phyloP scores from a whole-genome alignment of 192 early-diverging fungal species.

The Coemansia sp. region DNA sequence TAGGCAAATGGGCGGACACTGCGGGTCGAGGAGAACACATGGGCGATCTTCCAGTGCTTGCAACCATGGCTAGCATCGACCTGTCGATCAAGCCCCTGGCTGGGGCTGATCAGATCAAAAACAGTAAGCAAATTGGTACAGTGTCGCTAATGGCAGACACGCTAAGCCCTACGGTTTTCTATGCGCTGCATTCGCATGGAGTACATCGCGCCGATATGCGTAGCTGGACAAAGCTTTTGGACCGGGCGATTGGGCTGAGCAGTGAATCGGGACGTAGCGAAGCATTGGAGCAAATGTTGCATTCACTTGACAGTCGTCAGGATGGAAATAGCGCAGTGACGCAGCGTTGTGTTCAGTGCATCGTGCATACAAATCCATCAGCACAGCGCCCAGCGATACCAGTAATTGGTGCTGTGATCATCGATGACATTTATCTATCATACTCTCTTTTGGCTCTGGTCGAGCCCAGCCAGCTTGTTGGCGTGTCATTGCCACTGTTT shows the following conservation, averaged over 20 bases:
- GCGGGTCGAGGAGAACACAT: conserved; percentile 2
- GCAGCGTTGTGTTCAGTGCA: conserved; percentile 36
- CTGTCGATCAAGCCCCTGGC: conserved; percentile 37
- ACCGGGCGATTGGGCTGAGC: conserved; percentile 28
- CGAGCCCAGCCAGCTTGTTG: conserved; percentile 57
- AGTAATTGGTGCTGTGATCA: conserved; percentile 59
- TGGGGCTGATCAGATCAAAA: conserved; percentile 1
- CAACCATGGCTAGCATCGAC: conserved; percentile 58
- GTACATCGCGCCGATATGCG: conserved; percentile 64
- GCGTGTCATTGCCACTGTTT: conserved; percentile 50
- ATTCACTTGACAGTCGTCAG: conserved; percentile 21
- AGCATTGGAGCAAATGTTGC: conserved; percentile 32
- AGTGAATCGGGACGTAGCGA: conserved; percentile 16
- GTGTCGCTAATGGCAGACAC: conserved; percentile 61
- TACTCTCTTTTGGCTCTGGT: conserved; percentile 66
- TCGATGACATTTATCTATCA: conserved; percentile 70
- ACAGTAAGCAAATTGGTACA: conserved; percentile 19
- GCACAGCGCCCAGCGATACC: conserved; percentile 25
- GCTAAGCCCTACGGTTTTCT: conserved; percentile 63
- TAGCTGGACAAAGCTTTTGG: conserved; percentile 54
- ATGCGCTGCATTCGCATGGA: conserved; percentile 67
- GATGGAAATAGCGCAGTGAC: conserved; percentile 15
- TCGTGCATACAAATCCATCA: conserved; percentile 39
- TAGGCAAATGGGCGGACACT: conserved; percentile 37
- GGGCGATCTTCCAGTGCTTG: conserved; percentile 52